These are phyloP conservation scores for Tetracladium setigerum DNA, from an alignment of 495 filamentous ascomycete genomes.

Conservation along the genomic window DNA sequence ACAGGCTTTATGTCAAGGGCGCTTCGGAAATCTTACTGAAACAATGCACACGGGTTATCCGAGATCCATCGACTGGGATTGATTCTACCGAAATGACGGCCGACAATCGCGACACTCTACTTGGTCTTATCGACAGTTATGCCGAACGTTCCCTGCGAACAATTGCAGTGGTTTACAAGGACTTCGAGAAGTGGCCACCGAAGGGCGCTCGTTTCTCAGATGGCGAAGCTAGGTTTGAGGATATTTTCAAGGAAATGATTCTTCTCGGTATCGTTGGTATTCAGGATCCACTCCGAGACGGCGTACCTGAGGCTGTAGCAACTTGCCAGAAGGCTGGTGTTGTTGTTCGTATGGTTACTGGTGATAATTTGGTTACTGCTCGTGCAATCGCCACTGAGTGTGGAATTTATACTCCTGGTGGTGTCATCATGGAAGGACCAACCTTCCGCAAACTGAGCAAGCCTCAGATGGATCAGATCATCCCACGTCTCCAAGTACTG, in stretches of 20 bases:
- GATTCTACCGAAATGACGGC: conserved; percentile 45
- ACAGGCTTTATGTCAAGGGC: conserved; percentile 75
- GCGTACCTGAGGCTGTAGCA: conserved; percentile 67
- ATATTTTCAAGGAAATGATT: conserved; percentile 70
- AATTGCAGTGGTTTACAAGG: conserved; percentile 78
- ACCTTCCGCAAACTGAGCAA: conserved; percentile 72
- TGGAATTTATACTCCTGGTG: conserved; percentile 70
- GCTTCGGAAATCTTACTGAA: conserved; percentile 80
- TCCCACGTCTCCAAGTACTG: conserved; percentile 73
- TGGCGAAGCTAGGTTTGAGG: conserved; percentile 72
- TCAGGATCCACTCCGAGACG: conserved; percentile 77
- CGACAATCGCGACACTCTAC: conserved; percentile 51
- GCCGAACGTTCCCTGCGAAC: conserved; percentile 78
- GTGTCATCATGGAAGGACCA: conserved; percentile 75
- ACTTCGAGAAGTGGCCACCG: conserved; percentile 87
- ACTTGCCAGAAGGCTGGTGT: conserved; percentile 73
- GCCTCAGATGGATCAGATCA: conserved; percentile 58
- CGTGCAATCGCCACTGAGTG: conserved; percentile 77
- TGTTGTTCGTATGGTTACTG: conserved; percentile 84
- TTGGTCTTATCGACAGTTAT: conserved; percentile 63
- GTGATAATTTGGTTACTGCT: conserved; percentile 78
- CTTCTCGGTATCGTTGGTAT: conserved; percentile 78
- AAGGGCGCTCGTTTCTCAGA: conserved; percentile 55
- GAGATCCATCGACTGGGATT: conserved; percentile 57
- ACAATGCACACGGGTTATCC: conserved; percentile 64